Base-by-base conservation (phyloP, 257 asterid species). In the Capsicum rhomboideum region DNA sequence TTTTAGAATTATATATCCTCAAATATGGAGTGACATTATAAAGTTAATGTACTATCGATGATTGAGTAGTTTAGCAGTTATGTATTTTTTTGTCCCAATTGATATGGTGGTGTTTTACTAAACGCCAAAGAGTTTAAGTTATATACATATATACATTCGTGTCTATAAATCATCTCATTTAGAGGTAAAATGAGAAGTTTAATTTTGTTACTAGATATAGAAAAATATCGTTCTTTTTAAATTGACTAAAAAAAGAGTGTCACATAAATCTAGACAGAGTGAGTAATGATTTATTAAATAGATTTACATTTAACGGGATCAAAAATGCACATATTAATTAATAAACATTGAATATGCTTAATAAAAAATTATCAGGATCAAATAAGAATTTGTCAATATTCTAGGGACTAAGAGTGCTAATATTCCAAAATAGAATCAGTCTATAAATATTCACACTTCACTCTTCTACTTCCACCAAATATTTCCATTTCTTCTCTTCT, bases 401-500 rank as follows among this genome's bases (percentile, higher is more conserved):
- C 10, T 1, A 18, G 8, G 78, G 52, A 37, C 52, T 37, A 68
- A 68, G 34, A 37, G 28, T 68, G 78, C 10, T 68, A 68, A 68
- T 68, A 17, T 68, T 10, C 6, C 52, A 68, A 34, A 18, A 9
- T 68, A 37, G 34, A 37, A n/a, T 49, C 21, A 5, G 23, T 79
- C 86, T 88, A 88, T 88, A 88, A 83, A 83, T 89, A 79, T 83
- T 31, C 17, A 6, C 56, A 34, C 53, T 8, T 0, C 52, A 55
- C 49, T 46, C 81, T 42, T 44, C 23, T 1, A 58, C 18, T 66
- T 49, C 61, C 75, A 21, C 0, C 61, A 78, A 78, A n/a, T 50
- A 26, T 59, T 59, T 28, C 17, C 40, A 40, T 29, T 28, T 37
- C 59, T 54, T 6, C 84, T 78, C 14, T 20, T 63, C 10, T 63